A percentile compares a stretch with the other conserved stretches of the same genome.
Evolutionary conservation across 805 yeast species (phyloP).

Genomic region (Yamadazyma phyllophila): DNA sequence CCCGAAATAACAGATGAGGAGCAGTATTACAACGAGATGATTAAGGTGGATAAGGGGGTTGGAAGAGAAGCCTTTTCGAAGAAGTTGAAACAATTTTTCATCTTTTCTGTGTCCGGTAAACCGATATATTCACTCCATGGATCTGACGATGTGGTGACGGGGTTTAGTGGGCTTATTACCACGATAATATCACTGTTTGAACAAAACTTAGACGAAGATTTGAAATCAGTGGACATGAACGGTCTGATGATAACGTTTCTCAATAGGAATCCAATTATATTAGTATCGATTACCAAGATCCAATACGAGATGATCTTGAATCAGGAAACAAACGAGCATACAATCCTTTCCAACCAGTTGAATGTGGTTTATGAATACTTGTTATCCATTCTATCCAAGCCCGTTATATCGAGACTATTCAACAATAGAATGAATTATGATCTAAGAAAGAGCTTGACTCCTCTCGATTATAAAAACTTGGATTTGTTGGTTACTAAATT

Average conservation of each 20-base stretch:
- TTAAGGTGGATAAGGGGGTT: slow-evolving; percentile 16
- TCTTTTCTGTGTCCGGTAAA: slow-evolving; percentile 82
- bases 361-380: slow-evolving; percentile 73
- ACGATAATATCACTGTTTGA: slow-evolving; percentile 74
- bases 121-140: slow-evolving; percentile 82
- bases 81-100: slow-evolving; percentile 67
- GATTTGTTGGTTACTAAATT: slow-evolving; percentile 50
- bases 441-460: slow-evolving; percentile 68
- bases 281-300: slow-evolving; percentile 64
- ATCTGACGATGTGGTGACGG: slow-evolving; percentile 60
- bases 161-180: slow-evolving; percentile 77
- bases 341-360: slow-evolving; percentile 48
- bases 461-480: slow-evolving; percentile 70
- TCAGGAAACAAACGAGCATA: slow-evolving; percentile 17
- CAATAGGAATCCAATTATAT: slow-evolving; percentile 64
- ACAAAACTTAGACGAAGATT: slow-evolving; percentile 33
- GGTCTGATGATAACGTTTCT: slow-evolving; percentile 54
- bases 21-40: slow-evolving; percentile 17
- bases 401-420: slow-evolving; percentile 69
- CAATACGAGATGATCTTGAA: slow-evolving; percentile 38
- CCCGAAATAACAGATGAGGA: slow-evolving; percentile 4
- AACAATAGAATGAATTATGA: slow-evolving; percentile 76
- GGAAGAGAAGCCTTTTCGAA: slow-evolving; percentile 20
- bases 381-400: slow-evolving; percentile 78
- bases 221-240: slow-evolving; percentile 51